Conservation (phyloP, 139 green algal genomes). For the Chlorella ohadii region DNA sequence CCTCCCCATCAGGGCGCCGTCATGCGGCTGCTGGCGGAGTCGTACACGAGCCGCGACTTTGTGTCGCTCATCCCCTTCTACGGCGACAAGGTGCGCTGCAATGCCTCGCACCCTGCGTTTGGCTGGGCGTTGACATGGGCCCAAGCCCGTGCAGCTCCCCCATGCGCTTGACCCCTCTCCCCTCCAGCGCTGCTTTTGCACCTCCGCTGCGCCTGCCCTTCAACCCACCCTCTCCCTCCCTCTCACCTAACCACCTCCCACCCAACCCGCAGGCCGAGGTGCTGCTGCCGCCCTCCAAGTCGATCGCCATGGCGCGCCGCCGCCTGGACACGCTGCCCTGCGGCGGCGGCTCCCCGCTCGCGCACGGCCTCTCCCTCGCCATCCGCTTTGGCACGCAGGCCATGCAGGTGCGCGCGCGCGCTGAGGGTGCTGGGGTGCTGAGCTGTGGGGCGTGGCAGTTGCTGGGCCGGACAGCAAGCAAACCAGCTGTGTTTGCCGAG, state of each 20-base stretch:
- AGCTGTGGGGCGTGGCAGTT: too few species aligned
- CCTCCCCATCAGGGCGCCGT: slow-evolving; percentile 78
- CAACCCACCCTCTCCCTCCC: neutral
- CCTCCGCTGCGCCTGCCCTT: neutral
- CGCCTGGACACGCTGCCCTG: slow-evolving; percentile 96
- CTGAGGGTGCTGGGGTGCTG: neutral
- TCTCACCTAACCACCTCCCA: too few species aligned
- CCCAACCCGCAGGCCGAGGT: slow-evolving; percentile 71
- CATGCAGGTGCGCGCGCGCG: slow-evolving; percentile 5
- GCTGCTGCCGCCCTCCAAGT: slow-evolving; percentile 96
- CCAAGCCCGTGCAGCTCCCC: too few species aligned
- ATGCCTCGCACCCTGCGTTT: too few species aligned
- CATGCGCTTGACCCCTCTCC: too few species aligned
- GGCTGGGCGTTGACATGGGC: too few species aligned
- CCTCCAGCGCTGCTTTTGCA: too few species aligned
- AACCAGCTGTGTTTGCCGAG: too few species aligned
- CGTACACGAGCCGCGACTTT: slow-evolving; percentile 94
- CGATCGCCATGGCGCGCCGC: slow-evolving; percentile 96
- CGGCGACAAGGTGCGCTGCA: slow-evolving; percentile 88
- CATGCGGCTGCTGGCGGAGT: slow-evolving; percentile 93
- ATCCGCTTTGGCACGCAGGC: slow-evolving; percentile 79
- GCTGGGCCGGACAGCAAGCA: too few species aligned
- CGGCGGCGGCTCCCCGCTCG: slow-evolving; percentile 96
- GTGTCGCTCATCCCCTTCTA: slow-evolving; percentile 98
- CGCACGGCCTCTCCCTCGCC: slow-evolving; percentile 92